Conservation (phyloP, 2,329 filamentous ascomycete species). For the Pseudonectria buxi region DNA sequence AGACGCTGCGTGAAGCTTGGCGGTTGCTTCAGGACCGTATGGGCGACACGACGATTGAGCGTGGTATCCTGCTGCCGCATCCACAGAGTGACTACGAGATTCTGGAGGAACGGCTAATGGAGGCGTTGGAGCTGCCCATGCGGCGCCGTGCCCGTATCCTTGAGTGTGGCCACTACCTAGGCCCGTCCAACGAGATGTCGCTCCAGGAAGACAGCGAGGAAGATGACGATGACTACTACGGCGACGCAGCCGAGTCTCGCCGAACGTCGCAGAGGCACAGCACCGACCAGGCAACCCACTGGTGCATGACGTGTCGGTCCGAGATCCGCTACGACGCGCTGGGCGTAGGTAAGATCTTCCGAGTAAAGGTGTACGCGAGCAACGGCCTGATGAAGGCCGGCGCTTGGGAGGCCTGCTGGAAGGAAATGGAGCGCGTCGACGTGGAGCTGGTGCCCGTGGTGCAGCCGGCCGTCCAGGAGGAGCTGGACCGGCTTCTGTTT, state of each 20-base stretch:
- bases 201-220: slow-evolving; percentile 38
- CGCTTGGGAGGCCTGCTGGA: slow-evolving; percentile 91
- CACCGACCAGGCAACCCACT: slow-evolving; percentile 36
- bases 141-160: slow-evolving; percentile 60
- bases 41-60: slow-evolving; percentile 64
- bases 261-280: slow-evolving; percentile 12
- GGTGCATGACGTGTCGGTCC: slow-evolving; percentile 49
- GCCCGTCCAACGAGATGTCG: slow-evolving; percentile 46
- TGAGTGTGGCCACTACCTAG: slow-evolving; percentile 71
- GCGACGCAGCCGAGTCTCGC: slow-evolving; percentile 23
- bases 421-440: slow-evolving; percentile 97
- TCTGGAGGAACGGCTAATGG: slow-evolving; percentile 69
- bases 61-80: slow-evolving; percentile 70
- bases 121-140: slow-evolving; percentile 64
- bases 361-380: slow-evolving; percentile 84
- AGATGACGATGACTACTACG: slow-evolving; percentile 38
- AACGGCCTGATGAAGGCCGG: slow-evolving; percentile 90
- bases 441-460: slow-evolving; percentile 79
- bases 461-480: slow-evolving; percentile 49
- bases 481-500: slow-evolving; percentile 50
- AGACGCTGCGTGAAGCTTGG: slow-evolving; percentile 55
- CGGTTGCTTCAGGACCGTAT: slow-evolving; percentile 62
- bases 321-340: slow-evolving; percentile 50
- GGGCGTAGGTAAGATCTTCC: slow-evolving; percentile 54
- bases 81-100: slow-evolving; percentile 75